These are phyloP conservation scores for Cyberlindnera bimundalis DNA, from an alignment of 805 yeast genomes.

Conservation along the genomic window DNA sequence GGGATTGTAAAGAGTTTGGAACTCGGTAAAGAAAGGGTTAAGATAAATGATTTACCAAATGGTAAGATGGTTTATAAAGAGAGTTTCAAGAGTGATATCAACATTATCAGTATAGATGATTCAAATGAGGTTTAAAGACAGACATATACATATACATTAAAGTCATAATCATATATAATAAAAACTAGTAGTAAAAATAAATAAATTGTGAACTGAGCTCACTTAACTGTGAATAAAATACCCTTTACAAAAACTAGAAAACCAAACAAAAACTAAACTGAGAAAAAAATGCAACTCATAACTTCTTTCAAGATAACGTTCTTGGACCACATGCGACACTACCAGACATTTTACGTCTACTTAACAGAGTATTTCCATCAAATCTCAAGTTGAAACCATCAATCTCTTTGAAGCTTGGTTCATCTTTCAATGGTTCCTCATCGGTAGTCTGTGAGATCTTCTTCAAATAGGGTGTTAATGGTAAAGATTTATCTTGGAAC, in stretches of 20 bases:
- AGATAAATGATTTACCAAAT: constrained; percentile 60
- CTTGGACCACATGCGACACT: constrained; percentile 18
- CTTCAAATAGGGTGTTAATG: constrained; percentile 21
- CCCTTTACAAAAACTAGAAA: too few species aligned
- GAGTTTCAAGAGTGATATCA: constrained; percentile 26
- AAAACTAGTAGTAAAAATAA: neutral
- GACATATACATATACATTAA: too few species aligned
- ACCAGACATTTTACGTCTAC: constrained; percentile 25
- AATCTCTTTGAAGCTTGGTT: constrained; percentile 16
- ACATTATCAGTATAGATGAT: constrained; percentile 27
- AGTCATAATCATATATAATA: too few species aligned
- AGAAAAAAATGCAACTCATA: too few species aligned
- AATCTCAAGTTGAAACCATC: constrained; percentile 25
- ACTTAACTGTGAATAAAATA: too few species aligned
- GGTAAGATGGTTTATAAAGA: constrained; percentile 37
- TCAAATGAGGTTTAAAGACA: constrained; percentile 14
- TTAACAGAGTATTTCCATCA: constrained; percentile 27
- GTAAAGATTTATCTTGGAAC: constrained; percentile 16
- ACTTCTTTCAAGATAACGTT: neutral
- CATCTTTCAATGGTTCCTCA: neutral
- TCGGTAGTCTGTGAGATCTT: neutral
- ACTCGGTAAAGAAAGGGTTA: constrained; percentile 50
- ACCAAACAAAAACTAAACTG: too few species aligned
- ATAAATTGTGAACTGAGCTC: neutral
- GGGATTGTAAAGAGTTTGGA: constrained; percentile 46